Evolutionary conservation across 768 basidiomycete species (phyloP), one percentile per base, ranked within the genome.

Genomic region (Candolleomyces aberdarensis): DNA sequence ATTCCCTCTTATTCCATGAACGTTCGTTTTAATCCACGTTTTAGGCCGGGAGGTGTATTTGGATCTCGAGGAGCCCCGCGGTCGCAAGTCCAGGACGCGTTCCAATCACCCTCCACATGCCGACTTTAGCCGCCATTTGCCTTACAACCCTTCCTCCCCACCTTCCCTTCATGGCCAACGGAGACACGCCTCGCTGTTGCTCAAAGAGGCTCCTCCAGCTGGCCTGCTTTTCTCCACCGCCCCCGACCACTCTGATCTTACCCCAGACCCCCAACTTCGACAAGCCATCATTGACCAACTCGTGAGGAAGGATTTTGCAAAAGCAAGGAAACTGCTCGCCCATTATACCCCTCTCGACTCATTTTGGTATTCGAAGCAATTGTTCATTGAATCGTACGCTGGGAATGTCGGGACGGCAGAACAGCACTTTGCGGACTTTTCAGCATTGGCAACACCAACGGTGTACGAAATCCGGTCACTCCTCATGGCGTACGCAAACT

Each of bases 1-100:
- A 78, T 77, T 41, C 57, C 62, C 48, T 58, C 32, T 41, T 17
- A 5, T 58, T 50, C n/a, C 26, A 47, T 20, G 62, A 53, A 60
- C 64, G 4, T 66, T 61, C 20, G 14, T 15, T 36, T 5, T 2
- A 22, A 22, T 22, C 29, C 15, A 36, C 19, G 29, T 40, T 40
- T 40, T 50, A 60, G 58, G 58, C 44, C 46, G 56, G 20, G 56
- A 61, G 4, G 31, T 31, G 5, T 22, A 17, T 22, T 41, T 44
- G 43, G 31, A 61, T n/a, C 40, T 57, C 11, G 56, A 57, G n/a
- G 41, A 19, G 41, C 36, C 9, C 13, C 54, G 54, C 19, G 10
- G 13, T 26, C 39, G 54, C 39, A 19, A 7, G 40, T 17, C 39
- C 14, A 36, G 36, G 14, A 41, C 20, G 40, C 54, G 54, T 26